phyloP scores from a whole-genome alignment of 139 green algal species.

The Eudorina sp. region DNA sequence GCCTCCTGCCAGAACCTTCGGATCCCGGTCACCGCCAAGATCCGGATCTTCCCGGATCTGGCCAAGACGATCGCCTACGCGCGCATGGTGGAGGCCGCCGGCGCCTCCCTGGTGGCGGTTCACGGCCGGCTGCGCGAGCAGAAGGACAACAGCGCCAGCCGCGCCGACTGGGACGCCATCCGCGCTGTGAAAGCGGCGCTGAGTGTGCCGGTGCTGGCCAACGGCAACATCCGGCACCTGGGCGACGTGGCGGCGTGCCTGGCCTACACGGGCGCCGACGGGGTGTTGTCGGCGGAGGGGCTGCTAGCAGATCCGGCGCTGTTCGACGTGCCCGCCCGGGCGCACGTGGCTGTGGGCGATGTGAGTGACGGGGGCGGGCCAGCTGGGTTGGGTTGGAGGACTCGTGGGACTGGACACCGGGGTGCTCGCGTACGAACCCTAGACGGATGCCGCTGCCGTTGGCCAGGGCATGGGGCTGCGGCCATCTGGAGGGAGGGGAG shows the following conservation, averaged over 20 bases:
- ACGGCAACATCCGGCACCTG: constrained; percentile 88
- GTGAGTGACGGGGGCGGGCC: neutral
- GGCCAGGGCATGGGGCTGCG: no score
- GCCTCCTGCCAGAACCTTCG: constrained; percentile 59
- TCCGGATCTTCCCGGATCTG: constrained; percentile 90
- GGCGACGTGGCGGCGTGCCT: constrained; percentile 81
- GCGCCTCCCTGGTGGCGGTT: constrained; percentile 91
- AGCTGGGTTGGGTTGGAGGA: neutral
- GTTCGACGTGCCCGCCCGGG: constrained; percentile 67
- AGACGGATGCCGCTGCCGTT: no score
- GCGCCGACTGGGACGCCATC: constrained; percentile 90
- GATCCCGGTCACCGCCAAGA: constrained; percentile 89
- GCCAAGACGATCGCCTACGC: constrained; percentile 94
- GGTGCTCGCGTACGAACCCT: no score
- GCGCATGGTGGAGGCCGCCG: constrained; percentile 89
- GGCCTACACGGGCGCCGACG: constrained; percentile 84
- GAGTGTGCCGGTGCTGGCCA: constrained; percentile 85
- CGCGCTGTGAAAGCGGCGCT: constrained; percentile 73
- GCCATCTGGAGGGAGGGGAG: no score
- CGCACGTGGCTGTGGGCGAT: constrained; percentile 17
- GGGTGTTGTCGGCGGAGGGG: constrained; percentile 89
- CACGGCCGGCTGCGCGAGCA: constrained; percentile 95
- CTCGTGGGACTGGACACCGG: no score
- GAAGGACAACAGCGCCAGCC: constrained; percentile 72
- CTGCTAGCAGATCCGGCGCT: constrained; percentile 91